Percentiles rank a stretch among this genome's conserved stretches.
Evolutionary conservation across 257 asterid genomes (phyloP).

Genomic region (Galeopsis tetrahit): DNA sequence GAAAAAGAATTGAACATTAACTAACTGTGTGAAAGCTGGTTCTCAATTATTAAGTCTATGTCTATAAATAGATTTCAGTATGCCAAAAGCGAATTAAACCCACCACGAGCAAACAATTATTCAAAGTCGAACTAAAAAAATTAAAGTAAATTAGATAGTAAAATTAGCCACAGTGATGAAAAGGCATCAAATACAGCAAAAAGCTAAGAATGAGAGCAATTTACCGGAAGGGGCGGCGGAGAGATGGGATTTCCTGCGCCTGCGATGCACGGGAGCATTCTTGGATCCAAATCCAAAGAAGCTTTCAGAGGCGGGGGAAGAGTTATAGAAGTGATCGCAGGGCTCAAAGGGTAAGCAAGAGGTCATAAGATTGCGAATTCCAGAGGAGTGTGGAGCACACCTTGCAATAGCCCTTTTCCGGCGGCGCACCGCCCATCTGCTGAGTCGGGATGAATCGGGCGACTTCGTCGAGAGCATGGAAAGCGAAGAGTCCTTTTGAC

Average conservation of each 20-base stretch:
- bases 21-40: constrained; percentile 7
- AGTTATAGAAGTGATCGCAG: constrained; percentile 55
- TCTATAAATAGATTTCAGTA: not conserved
- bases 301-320: constrained; percentile 40
- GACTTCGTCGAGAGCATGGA: constrained; percentile 42
- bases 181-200: constrained; percentile 24
- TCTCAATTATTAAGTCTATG: constrained; percentile 6
- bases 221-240: constrained; percentile 49
- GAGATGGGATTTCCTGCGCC: constrained; percentile 46
- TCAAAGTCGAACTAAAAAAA: constrained; percentile 1
- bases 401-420: constrained; percentile 45
- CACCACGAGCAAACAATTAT: constrained; percentile 20
- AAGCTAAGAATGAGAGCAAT: constrained; percentile 5
- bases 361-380: constrained; percentile 53
- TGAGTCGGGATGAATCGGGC: constrained; percentile 39
- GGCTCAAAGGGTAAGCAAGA: constrained; percentile 61
- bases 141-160: not conserved
- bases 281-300: constrained; percentile 51
- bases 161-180: constrained; percentile 3
- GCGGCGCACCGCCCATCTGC: constrained; percentile 57
- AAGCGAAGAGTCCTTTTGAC: constrained; percentile 55
- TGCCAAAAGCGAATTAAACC: constrained; percentile 4
- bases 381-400: constrained; percentile 41
- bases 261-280: constrained; percentile 46
- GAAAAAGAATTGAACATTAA: constrained; percentile 22